A percentile compares a stretch with the other conserved stretches of the same genome.
These are phyloP conservation scores for Ephemerocybe angulata DNA, from an alignment of 768 basidiomycete species.

Conservation along the genomic window DNA sequence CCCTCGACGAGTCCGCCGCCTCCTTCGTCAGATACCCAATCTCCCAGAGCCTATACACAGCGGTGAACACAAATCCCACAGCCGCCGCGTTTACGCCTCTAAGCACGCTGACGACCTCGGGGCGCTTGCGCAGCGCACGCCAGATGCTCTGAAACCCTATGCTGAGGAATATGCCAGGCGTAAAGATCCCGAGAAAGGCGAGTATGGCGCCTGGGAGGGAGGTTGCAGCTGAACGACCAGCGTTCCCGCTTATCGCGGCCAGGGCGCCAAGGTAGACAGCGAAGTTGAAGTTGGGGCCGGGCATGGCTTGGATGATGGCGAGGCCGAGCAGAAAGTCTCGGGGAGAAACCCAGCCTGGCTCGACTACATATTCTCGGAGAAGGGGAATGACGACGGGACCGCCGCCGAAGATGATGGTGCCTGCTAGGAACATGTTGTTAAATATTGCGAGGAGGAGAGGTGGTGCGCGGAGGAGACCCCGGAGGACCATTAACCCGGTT, in stretches of 20 bases:
- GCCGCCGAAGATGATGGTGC: conserved; percentile 49
- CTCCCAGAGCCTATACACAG: conserved; percentile 38
- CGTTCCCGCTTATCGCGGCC: conserved; percentile 22
- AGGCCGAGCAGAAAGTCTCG: conserved; percentile 54
- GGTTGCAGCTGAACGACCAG: conserved; percentile 23
- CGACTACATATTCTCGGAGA: conserved; percentile 48
- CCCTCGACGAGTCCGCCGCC: too few species aligned
- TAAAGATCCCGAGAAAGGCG: conserved; percentile 49
- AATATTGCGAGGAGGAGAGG: conserved; percentile 35
- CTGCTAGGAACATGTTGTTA: conserved; percentile 45
- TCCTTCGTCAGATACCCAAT: conserved; percentile 32
- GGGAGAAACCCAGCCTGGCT: conserved; percentile 47
- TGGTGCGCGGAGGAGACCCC: conserved; percentile 20
- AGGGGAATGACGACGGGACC: conserved; percentile 58
- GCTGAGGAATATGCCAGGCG: conserved; percentile 41
- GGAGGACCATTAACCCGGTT: conserved; percentile 26
- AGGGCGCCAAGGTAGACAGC: conserved; percentile 51
- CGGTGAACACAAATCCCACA: conserved; percentile 40
- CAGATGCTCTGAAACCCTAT: conserved; percentile 35
- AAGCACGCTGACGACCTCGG: conserved; percentile 27
- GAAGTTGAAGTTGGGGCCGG: conserved; percentile 58
- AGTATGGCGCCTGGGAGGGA: conserved; percentile 41
- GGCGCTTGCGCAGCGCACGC: conserved; percentile 27
- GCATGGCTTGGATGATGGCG: conserved; percentile 46
- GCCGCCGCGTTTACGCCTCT: conserved; percentile 41